Evolutionary conservation across 192 early-diverging fungal species (phyloP).

Genomic region (Coemansia sp.): DNA sequence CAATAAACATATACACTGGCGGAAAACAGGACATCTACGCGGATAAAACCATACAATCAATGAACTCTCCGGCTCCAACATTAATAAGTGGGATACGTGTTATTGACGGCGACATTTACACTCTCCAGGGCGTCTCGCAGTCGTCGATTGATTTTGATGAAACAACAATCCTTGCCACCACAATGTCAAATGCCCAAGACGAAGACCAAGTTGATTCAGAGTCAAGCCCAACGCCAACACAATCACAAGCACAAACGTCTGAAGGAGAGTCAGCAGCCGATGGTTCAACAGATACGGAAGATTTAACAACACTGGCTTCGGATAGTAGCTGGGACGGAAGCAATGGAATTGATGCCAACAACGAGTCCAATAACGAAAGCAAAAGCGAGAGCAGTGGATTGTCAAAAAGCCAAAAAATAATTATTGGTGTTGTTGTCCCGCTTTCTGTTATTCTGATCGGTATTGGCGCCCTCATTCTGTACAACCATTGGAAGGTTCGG

Average conservation of each 20-base stretch:
- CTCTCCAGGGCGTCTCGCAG: constrained; percentile 2
- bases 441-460: neutral
- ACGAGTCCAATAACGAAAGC: too few species aligned
- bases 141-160: neutral
- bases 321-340: neutral
- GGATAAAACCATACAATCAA: neutral
- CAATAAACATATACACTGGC: neutral
- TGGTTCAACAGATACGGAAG: neutral
- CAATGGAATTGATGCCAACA: neutral
- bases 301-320: neutral
- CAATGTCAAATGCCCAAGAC: neutral
- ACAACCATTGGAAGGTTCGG: constrained; percentile 4
- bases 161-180: neutral
- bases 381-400: neutral
- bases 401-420: constrained; percentile 3
- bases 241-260: too few species aligned
- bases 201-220: neutral
- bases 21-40: neutral
- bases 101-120: neutral
- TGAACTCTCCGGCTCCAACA: neutral
- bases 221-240: neutral
- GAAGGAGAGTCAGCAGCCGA: neutral
- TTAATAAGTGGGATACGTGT: neutral
- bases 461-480: neutral
- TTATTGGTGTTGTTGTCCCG: constrained; percentile 9